These are phyloP conservation scores for Candida mattraensis DNA, from an alignment of 805 yeast genomes.

Conservation along the genomic window DNA sequence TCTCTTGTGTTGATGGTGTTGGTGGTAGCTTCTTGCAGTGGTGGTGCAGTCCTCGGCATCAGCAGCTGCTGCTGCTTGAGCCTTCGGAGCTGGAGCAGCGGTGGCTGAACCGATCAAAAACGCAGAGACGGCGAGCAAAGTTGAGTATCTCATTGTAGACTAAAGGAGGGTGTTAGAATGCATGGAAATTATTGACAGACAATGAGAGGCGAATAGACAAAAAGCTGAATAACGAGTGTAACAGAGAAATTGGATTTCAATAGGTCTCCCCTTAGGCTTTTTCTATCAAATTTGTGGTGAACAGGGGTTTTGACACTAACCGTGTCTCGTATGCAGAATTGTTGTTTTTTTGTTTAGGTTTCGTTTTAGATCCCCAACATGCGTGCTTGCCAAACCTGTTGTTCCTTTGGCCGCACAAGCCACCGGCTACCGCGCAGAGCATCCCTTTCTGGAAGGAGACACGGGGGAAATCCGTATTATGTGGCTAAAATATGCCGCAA, in stretches of 20 bases:
- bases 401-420: conserved; percentile 6
- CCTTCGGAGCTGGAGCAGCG: conserved; percentile 36
- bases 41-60: conserved; percentile 41
- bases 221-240: background rate
- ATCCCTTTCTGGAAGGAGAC: conserved; percentile 3
- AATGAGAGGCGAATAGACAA: background rate
- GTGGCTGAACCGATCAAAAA: conserved; percentile 23
- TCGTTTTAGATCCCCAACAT: conserved; percentile 7
- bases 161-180: conserved; percentile 12
- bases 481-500: conserved; percentile 8
- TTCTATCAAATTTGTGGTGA: too few species aligned
- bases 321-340: conserved; percentile 5
- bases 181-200: background rate
- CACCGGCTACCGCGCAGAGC: conserved; percentile 3
- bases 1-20: conserved; percentile 62
- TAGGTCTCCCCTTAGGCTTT: too few species aligned
- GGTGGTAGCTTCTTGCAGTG: conserved; percentile 43
- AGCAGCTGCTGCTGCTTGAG: conserved; percentile 39
- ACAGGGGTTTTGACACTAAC: conserved; percentile 1
- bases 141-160: conserved; percentile 26
- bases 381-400: conserved; percentile 4
- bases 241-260: background rate
- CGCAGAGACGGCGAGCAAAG: conserved; percentile 28
- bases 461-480: conserved; percentile 1
- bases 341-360: conserved; percentile 9